Percentiles rank a stretch among this genome's conserved stretches.
Evolutionary conservation across 371 early-diverging fungal genomes (phyloP).

Genomic region (Funneliformis caledonium): DNA sequence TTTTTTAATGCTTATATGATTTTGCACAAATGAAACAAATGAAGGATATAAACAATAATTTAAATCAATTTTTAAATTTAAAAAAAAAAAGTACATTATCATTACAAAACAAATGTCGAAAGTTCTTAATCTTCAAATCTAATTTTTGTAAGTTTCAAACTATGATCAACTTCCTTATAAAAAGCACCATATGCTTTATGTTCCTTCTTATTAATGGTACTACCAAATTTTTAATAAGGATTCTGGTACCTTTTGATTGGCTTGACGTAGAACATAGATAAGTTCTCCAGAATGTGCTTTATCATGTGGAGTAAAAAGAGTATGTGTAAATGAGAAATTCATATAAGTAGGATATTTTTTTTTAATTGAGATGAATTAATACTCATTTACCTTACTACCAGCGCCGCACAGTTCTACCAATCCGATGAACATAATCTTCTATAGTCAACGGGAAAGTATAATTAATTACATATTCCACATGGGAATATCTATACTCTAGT

Average conservation of each 20-base stretch:
- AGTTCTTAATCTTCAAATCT: conserved; percentile 63
- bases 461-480: conserved; percentile 98
- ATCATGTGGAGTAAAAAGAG: conserved; percentile 94
- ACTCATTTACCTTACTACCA: conserved; percentile 52
- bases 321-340: conserved; percentile 61
- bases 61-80: neutral
- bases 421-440: conserved; percentile 94
- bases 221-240: conserved; percentile 89
- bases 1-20: too few relatives aligned
- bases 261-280: conserved; percentile 90
- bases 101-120: neutral
- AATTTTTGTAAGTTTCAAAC: conserved; percentile 88
- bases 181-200: conserved; percentile 96
- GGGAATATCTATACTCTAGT: conserved; percentile 96
- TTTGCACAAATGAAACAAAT: too few relatives aligned
- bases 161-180: conserved; percentile 87
- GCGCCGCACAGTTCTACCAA: conserved; percentile 97
- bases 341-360: neutral
- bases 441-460: conserved; percentile 96
- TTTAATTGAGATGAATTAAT: neutral
- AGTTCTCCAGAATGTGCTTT: conserved; percentile 88
- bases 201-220: conserved; percentile 95
- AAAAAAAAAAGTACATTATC: neutral
- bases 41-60: neutral
- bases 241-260: conserved; percentile 86